phyloP scores from a whole-genome alignment of 2,329 filamentous ascomycete species.

The Aspergillus hiratsukae region DNA sequence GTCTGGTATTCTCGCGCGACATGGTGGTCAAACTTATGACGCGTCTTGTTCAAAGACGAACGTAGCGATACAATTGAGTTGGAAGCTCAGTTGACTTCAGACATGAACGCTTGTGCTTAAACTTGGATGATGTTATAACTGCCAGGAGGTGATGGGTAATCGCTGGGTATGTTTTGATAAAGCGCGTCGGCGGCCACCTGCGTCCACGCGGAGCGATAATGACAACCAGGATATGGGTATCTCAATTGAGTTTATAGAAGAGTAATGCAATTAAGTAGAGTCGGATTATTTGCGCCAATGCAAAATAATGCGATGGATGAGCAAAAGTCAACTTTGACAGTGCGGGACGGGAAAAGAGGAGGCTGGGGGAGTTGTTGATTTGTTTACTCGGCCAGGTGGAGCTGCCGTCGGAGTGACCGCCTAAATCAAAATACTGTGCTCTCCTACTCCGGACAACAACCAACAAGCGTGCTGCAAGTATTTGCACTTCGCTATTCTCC shows the following conservation, averaged over 20 bases:
- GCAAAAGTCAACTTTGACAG: background rate
- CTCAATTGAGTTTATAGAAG: background rate
- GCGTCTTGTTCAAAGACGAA: conserved; percentile 1
- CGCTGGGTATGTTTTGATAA: background rate
- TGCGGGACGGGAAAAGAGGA: conserved; percentile 15
- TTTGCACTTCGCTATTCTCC: background rate
- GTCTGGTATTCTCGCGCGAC: conserved; percentile 16
- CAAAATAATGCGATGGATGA: background rate
- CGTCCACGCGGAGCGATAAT: background rate
- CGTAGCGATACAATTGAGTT: background rate
- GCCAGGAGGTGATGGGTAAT: background rate
- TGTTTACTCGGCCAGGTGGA: conserved; percentile 14
- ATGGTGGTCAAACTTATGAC: conserved; percentile 7
- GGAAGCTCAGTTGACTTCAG: background rate
- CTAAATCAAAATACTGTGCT: too few relatives aligned
- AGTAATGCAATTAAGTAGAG: background rate
- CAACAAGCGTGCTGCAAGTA: background rate
- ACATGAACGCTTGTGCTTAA: background rate
- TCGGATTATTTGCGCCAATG: background rate
- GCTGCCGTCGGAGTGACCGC: conserved; percentile 9
- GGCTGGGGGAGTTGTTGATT: conserved; percentile 16
- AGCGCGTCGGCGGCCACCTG: background rate
- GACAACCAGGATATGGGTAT: background rate
- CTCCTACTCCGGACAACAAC: background rate
- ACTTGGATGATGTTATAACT: background rate